Evolutionary conservation across 257 asterid genomes (phyloP).

Genomic region (Solanum tacnaense): DNA sequence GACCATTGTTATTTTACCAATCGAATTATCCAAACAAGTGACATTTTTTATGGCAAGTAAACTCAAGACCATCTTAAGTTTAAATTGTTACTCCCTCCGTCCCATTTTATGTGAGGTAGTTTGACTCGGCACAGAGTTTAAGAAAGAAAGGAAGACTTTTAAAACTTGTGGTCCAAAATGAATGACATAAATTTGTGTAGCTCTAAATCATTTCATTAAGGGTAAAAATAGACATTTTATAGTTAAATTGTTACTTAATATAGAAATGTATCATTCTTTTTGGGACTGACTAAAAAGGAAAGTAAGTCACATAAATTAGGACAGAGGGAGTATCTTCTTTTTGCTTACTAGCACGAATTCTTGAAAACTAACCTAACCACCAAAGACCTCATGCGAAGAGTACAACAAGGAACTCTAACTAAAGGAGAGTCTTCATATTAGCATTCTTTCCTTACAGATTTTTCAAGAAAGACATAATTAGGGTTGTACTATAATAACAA

Average conservation of each 20-base stretch:
- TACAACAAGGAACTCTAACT: not conserved
- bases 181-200: no score
- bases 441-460: not conserved
- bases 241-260: no score
- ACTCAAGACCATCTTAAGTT: not conserved
- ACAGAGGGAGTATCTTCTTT: not conserved
- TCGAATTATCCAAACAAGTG: not conserved
- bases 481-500: not conserved
- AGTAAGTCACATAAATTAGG: no score
- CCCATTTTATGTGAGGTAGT: no score
- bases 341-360: not conserved
- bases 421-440: not conserved
- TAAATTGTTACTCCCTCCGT: not conserved
- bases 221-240: no score
- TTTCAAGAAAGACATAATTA: not conserved
- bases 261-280: no score
- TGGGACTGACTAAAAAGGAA: no score
- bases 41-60: not conserved
- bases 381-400: not conserved
- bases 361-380: not conserved
- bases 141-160: no score
- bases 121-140: no score
- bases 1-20: not conserved
- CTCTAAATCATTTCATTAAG: no score
- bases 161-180: no score